These are phyloP conservation scores for Mentha longifolia DNA, from an alignment of 257 asterid genomes.

Conservation along the genomic window DNA sequence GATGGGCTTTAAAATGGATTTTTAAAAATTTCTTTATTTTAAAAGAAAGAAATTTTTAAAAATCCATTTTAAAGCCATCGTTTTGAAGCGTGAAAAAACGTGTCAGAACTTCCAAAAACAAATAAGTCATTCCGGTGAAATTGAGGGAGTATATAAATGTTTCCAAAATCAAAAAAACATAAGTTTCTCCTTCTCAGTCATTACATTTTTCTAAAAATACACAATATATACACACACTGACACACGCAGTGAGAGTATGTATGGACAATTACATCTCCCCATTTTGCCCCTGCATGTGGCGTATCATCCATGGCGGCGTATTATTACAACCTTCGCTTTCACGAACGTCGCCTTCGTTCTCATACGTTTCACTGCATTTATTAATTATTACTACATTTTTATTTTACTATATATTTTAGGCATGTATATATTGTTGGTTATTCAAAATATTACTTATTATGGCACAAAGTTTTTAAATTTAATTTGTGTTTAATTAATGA, in stretches of 20 bases:
- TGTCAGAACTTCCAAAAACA: no score
- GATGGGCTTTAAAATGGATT: no score
- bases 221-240: neutral
- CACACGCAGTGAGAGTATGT: neutral
- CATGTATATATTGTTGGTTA: neutral
- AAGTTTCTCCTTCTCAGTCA: neutral
- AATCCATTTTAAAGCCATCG: no score
- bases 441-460: no score
- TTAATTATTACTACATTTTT: neutral
- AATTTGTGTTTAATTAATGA: no score
- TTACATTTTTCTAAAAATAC: neutral
- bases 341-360: neutral
- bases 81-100: no score
- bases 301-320: constrained; percentile 60
- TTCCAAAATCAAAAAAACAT: neutral
- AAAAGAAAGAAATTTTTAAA: no score
- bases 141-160: no score
- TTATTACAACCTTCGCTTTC: neutral
- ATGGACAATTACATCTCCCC: neutral
- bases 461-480: no score
- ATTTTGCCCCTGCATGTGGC: constrained; percentile 19
- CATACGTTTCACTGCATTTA: neutral
- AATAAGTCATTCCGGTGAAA: no score
- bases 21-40: no score
- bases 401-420: neutral